These are phyloP conservation scores for Daldinia caldariorum DNA, from an alignment of 495 filamentous ascomycete species.

Conservation along the genomic window DNA sequence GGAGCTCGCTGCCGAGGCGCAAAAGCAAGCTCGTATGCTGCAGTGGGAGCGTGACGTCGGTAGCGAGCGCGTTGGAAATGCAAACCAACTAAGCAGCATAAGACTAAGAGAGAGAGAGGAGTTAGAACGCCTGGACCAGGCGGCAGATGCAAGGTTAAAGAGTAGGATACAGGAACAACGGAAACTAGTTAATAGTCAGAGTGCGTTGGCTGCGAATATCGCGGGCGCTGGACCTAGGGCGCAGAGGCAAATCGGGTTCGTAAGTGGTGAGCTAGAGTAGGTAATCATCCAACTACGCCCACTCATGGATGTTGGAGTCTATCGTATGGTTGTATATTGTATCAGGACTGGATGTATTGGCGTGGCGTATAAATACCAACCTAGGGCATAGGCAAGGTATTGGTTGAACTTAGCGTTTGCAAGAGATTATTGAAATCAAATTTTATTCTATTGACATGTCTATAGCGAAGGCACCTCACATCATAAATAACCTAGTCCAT, in stretches of 20 bases:
- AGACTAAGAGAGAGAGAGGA: constrained; percentile 55
- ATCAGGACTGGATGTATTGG: too few species aligned
- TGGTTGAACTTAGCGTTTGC: too few species aligned
- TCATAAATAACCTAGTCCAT: too few species aligned
- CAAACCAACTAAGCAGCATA: constrained; percentile 53
- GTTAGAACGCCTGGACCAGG: constrained; percentile 52
- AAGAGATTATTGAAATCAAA: too few species aligned
- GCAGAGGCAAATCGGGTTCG: constrained; percentile 57
- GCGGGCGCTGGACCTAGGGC: constrained; percentile 45
- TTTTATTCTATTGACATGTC: too few species aligned
- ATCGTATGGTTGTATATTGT: too few species aligned
- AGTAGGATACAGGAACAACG: constrained; percentile 55
- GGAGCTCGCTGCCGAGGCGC: constrained; percentile 51
- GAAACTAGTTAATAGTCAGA: constrained; percentile 59
- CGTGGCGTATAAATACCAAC: too few species aligned
- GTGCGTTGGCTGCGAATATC: constrained; percentile 52
- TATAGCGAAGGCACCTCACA: too few species aligned
- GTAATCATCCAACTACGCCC: constrained; percentile 7
- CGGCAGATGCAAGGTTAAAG: constrained; percentile 49
- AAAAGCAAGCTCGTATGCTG: constrained; percentile 47
- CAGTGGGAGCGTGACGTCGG: constrained; percentile 53
- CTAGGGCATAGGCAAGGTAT: too few species aligned
- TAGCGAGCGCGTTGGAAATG: constrained; percentile 50
- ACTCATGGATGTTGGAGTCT: too few species aligned
- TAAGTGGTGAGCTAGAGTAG: constrained; percentile 52